These are phyloP conservation scores for Boletus tylopilopsis DNA, from an alignment of 768 basidiomycete genomes.

Conservation along the genomic window DNA sequence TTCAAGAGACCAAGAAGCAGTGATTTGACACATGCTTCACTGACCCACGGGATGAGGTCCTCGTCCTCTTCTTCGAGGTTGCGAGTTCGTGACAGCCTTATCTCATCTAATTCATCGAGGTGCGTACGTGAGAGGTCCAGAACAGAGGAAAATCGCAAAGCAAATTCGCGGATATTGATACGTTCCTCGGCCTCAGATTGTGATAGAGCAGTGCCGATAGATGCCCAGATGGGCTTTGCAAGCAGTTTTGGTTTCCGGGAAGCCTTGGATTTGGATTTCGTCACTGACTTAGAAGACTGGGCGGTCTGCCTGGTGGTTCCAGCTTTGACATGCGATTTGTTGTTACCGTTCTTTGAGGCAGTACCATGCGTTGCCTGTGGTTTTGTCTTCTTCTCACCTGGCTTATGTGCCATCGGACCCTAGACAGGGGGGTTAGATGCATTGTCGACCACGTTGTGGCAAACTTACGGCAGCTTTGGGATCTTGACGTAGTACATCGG, in stretches of 20 bases:
- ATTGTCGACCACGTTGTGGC: neutral
- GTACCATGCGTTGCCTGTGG: constrained; percentile 2
- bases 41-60: constrained; percentile 51
- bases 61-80: constrained; percentile 37
- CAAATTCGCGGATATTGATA: constrained; percentile 72
- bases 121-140: constrained; percentile 49
- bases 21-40: constrained; percentile 60
- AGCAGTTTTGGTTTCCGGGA: constrained; percentile 33
- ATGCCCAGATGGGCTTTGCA: constrained; percentile 53
- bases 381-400: constrained; percentile 18
- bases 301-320: constrained; percentile 5
- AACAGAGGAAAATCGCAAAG: constrained; percentile 55
- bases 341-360: constrained; percentile 5
- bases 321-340: constrained; percentile 8
- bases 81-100: constrained; percentile 35
- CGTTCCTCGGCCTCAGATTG: constrained; percentile 53
- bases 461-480: constrained; percentile 30
- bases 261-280: constrained; percentile 22
- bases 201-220: constrained; percentile 41
- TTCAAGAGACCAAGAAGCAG: constrained; percentile 61
- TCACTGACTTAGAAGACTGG: constrained; percentile 9
- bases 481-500: constrained; percentile 34
- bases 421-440: constrained; percentile 14
- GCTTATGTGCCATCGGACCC: constrained; percentile 28
- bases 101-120: constrained; percentile 61